Evolutionary conservation across 345 rosid species (phyloP), one percentile per base, ranked within the genome.

Genomic region (Eucalyptus erythrocorys): DNA sequence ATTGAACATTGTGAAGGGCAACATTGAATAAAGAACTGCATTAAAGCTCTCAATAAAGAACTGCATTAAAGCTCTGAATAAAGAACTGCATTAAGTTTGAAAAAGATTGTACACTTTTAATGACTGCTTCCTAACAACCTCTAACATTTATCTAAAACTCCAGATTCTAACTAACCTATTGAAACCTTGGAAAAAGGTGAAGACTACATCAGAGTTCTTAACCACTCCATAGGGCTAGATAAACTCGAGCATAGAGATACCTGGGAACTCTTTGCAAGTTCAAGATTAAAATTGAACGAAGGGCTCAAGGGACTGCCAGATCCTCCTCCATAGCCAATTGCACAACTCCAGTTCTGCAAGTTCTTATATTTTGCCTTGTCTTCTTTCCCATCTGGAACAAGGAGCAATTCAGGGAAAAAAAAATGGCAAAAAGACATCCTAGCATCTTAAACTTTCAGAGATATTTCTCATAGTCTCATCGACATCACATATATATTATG

Each of bases 231-330:
- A 37, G 82, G 82, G 45, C 13, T 37, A 71, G 42, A 50, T 13
- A 81, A 59, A 22, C 61, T 42, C 30, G 45, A 37, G 50, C 26
- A 40, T 30, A 86, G 88, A 43, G 91, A 86, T 86, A 96, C 99
- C 99, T 93, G 94, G 86, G 99, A 96, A 91, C 93, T 93, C 90
- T 92, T 95, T 21, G 93, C 95, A 91, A 97, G 95, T 91, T 97
- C 99, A 88, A 97, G 94, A 80, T 95, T 91, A 91, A 96, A 96
- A 91, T 94, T 96, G 92, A 97, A 97, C 40, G 99, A 95, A 88
- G 99, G 99, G 86, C 96, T 94, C 89, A 96, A 90, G 85, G 98
- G 99, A 90, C 98, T 96, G 91, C 95, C 94, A 32, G 96, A 94
- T 91, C 99, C 99, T 64, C 93, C 92, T 87, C 95, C 99, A 91